Evolutionary conservation across 148 eudicot genomes (phyloP).

Genomic region (Dianthus caryophyllus): DNA sequence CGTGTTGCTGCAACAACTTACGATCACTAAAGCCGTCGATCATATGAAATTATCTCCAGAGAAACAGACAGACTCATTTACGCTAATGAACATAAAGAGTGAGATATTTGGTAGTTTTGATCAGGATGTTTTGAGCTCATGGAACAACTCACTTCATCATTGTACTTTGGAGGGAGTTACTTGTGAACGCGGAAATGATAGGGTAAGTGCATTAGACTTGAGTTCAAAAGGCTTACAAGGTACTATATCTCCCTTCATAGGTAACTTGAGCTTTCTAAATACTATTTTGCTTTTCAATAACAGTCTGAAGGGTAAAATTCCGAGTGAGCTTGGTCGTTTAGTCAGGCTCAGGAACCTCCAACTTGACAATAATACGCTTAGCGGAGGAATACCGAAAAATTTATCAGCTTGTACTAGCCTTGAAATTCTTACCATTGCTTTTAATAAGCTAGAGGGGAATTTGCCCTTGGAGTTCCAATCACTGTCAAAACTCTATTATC

Average conservation of each 20-base stretch:
- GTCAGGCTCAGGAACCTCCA: constrained; percentile 16
- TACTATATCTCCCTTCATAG: constrained; percentile 33
- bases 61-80: too few relatives aligned
- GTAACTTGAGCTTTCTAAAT: constrained; percentile 37
- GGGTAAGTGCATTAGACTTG: constrained; percentile 29
- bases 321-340: constrained; percentile 32
- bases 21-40: too few relatives aligned
- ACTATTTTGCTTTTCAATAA: constrained; percentile 25
- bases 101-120: too few relatives aligned
- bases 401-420: constrained; percentile 26
- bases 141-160: constrained; percentile 36
- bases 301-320: constrained; percentile 29
- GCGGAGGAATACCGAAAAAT: constrained; percentile 30
- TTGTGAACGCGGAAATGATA: constrained; percentile 21
- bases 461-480: constrained; percentile 29
- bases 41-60: too few relatives aligned
- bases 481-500: too few relatives aligned
- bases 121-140: constrained; percentile 22
- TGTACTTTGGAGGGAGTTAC: constrained; percentile 41
- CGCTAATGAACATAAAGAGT: too few relatives aligned
- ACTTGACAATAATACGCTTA: constrained; percentile 23
- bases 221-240: constrained; percentile 21
- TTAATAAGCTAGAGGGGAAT: constrained; percentile 26
- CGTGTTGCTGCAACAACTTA: too few relatives aligned
- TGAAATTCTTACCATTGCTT: neutral